Percentiles rank a stretch among this genome's conserved stretches.
Evolutionary conservation across 2,329 filamentous ascomycete species (phyloP).

Genomic region (Dichotomopilus funicola): DNA sequence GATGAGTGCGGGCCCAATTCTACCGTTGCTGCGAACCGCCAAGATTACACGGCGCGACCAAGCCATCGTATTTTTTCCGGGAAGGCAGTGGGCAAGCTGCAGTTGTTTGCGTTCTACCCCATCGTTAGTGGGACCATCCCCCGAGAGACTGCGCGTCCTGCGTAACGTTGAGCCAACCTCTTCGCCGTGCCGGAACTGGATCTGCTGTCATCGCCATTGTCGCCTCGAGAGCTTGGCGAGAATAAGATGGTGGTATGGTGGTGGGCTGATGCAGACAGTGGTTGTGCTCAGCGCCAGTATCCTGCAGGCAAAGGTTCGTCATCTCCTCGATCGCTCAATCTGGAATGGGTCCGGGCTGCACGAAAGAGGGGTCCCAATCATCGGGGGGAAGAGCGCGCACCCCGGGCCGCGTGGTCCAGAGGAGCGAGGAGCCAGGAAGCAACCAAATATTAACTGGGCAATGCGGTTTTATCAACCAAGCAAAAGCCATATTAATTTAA

Average conservation of each 20-base stretch:
- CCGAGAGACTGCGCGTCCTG: no score
- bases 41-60: conserved; percentile 3
- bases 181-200: not conserved
- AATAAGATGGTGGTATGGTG: not conserved
- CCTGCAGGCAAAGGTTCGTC: not conserved
- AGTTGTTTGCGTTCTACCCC: not conserved
- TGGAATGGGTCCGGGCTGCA: not conserved
- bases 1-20: not conserved
- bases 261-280: not conserved
- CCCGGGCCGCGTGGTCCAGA: not conserved
- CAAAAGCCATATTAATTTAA: no score
- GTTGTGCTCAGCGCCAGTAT: not conserved
- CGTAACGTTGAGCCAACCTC: not conserved
- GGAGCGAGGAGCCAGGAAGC: not conserved
- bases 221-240: not conserved
- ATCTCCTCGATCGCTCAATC: conserved; percentile 1
- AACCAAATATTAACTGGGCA: not conserved
- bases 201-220: not conserved
- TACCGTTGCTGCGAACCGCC: not conserved
- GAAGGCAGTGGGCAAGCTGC: conserved; percentile 1
- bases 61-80: not conserved
- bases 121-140: no score
- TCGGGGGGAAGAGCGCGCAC: not conserved
- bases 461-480: conserved; percentile 6
- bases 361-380: not conserved